Evolutionary conservation across 2,329 filamentous ascomycete genomes (phyloP).

Genomic region (Zarea fungicola): DNA sequence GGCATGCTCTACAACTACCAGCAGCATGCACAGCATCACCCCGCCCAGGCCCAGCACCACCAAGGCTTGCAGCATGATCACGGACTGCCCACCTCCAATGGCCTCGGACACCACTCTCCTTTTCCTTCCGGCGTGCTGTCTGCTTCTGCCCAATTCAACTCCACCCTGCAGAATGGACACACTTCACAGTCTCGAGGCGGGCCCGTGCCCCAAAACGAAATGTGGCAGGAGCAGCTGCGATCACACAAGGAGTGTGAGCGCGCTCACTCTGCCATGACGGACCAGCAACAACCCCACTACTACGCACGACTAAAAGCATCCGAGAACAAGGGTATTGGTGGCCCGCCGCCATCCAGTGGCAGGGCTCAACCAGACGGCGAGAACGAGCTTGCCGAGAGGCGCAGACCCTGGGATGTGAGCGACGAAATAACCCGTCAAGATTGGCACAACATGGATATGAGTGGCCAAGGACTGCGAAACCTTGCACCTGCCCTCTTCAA

Average conservation of each 20-base stretch:
- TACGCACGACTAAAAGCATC: constrained; percentile 68
- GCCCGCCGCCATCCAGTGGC: constrained; percentile 46
- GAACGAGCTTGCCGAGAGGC: constrained; percentile 50
- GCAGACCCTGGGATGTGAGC: constrained; percentile 61
- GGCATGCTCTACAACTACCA: constrained; percentile 67
- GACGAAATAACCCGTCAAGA: constrained; percentile 66
- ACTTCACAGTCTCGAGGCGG: constrained; percentile 40
- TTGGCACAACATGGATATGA: constrained; percentile 91
- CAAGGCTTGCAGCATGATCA: constrained; percentile 56
- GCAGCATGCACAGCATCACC: constrained; percentile 55
- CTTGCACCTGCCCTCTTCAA: constrained; percentile 74
- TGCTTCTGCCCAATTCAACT: constrained; percentile 56
- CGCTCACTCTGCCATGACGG: constrained; percentile 65
- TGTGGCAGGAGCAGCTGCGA: constrained; percentile 86
- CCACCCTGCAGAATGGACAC: constrained; percentile 54
- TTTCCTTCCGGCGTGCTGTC: constrained; percentile 46
- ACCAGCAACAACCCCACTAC: constrained; percentile 60
- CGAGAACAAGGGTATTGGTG: constrained; percentile 63
- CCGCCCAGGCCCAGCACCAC: constrained; percentile 60
- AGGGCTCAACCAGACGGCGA: constrained; percentile 44
- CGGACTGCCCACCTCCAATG: constrained; percentile 47
- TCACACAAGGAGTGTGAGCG: constrained; percentile 72
- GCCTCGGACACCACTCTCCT: constrained; percentile 40
- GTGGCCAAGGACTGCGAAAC: constrained; percentile 87
- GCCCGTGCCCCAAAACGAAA: constrained; percentile 54